These are phyloP conservation scores for Jamesozyma gamospora DNA, from an alignment of 805 yeast species.

Conservation along the genomic window DNA sequence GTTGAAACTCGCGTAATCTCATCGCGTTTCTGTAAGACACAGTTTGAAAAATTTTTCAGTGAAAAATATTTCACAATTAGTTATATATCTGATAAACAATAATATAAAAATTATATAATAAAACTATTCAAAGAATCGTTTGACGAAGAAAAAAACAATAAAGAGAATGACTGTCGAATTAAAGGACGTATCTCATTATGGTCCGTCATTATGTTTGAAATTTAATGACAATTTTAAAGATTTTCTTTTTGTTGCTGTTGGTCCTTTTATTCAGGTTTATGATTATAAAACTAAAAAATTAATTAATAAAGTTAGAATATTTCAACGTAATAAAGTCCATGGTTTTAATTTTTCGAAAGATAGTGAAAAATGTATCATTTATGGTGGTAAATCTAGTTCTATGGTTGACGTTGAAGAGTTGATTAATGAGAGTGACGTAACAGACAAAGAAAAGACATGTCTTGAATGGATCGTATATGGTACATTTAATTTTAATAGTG, in stretches of 20 bases:
- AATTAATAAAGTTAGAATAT: slow-evolving; percentile 36
- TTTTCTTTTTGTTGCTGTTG: slow-evolving; percentile 54
- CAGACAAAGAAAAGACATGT: slow-evolving; percentile 37
- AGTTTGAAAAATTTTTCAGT: neutral
- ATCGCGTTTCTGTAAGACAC: neutral
- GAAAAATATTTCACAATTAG: neutral
- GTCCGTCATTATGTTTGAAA: slow-evolving; percentile 63
- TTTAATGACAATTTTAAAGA: slow-evolving; percentile 22
- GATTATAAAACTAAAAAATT: slow-evolving; percentile 34
- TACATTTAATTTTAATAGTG: slow-evolving; percentile 36
- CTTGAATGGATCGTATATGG: slow-evolving; percentile 76
- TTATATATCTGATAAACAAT: too few species aligned
- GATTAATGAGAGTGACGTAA: slow-evolving; percentile 11
- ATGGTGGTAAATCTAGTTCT: slow-evolving; percentile 67
- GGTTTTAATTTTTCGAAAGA: slow-evolving; percentile 42
- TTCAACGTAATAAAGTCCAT: slow-evolving; percentile 72
- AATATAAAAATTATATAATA: neutral
- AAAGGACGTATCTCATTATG: slow-evolving; percentile 31
- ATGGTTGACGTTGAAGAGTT: slow-evolving; percentile 31
- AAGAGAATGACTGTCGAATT: slow-evolving; percentile 16
- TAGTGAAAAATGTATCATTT: slow-evolving; percentile 31
- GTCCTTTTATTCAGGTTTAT: slow-evolving; percentile 53
- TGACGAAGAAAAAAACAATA: neutral
- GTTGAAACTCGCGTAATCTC: neutral
- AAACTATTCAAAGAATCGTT: neutral